Base-by-base conservation (phyloP, 306 rosid species). In the Lathyrus oleraceus region DNA sequence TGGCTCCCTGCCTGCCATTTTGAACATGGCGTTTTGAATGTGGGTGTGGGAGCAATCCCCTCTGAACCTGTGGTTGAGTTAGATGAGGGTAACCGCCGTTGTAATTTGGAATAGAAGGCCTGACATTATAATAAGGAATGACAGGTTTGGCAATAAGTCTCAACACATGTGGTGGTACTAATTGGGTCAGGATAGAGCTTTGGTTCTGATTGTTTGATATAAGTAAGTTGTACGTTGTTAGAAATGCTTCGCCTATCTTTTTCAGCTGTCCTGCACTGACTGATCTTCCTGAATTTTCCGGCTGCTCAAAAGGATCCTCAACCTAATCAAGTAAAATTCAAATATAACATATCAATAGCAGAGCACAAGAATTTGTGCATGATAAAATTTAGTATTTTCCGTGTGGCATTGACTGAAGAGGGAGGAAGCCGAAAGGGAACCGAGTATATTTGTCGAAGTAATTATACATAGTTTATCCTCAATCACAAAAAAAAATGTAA, bases 271-370 rank as follows among this genome's bases (percentile, higher is more conserved):
- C 78, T 28, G 12, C 8, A 21, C 77, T 73, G 59, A 94, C 90
- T 19, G 87, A 81, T 77, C 96, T 84, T 1, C 96, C 87, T 25
- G 83, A 57, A 65, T 94, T 94, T 70, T 73, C 84, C 1, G 91
- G 92, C 78, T 86, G 97, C 85, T 86, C 89, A 75, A 94, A 87
- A 64, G 99, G 99, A 83, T 94, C 99, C 81, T 94, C 99, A 49
- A 94, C 56, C 97, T 94, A 72, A 69, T 64, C 72, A 80, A 53
- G 70, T 85, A 70, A 17, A 65, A 36, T 60, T 20, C 67, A 61
- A 43, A 48, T 43, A 60, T 61, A 69, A 69, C 69, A 54, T 62
- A 67, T 79, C 75, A 86, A 52, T 58, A 67, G 56, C 49, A 73
- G 27, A 72, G 39, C 39, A 19, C 25, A n/a, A 73, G 49, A 73